Evolutionary conservation across 2,329 filamentous ascomycete species (phyloP), one percentile per base, ranked within the genome.

Genomic region (Colletotrichum cereale): DNA sequence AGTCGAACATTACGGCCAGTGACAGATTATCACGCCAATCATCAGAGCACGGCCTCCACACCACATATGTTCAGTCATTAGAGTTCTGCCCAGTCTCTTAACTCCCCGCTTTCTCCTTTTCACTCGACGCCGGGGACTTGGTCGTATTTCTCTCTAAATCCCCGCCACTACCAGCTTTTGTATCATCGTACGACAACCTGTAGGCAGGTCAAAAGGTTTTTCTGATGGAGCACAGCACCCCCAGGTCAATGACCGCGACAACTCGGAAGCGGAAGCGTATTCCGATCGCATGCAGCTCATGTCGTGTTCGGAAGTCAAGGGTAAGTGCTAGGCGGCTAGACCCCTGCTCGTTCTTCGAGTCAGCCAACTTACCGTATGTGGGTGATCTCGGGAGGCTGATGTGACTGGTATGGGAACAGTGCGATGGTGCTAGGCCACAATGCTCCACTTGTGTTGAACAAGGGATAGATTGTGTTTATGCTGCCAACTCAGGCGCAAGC

Each of bases 271-370:
- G 71, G 63, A 73, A 73, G 67, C 64, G 75, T 5, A 76, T 75
- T 42, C 68, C 75, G 26, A 68, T 76, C 31, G 75, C 75, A n/a
- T 76, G 75, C 68, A 73, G 64, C 50, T 62, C 68, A 12, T 77
- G 76, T 61, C 74, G 76, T 10, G 60, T 67, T 14, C 75, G 76
- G 47, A 77, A 77, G 58, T 76, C 76, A 24, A 73, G 74, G 64
- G 76, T 73, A 24, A 67, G 71, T 67, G 14, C 16, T 11, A 63
- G 21, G 18, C 34, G 12, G 14, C 7, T 34, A 5, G 29, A 36
- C 21, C 6, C 40, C 10, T 31, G 29, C 14, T 26, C 26, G 21
- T 44, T 42, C 2, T 8, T 24, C 42, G 26, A 6, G 18, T 14
- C 36, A 29, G 36, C 36, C 16, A 12, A 44, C 11, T n/a, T 38